Percentiles rank a stretch among this genome's conserved stretches.
phyloP scores from a whole-genome alignment of 192 early-diverging fungal genomes.

The Physocladia obscura region DNA sequence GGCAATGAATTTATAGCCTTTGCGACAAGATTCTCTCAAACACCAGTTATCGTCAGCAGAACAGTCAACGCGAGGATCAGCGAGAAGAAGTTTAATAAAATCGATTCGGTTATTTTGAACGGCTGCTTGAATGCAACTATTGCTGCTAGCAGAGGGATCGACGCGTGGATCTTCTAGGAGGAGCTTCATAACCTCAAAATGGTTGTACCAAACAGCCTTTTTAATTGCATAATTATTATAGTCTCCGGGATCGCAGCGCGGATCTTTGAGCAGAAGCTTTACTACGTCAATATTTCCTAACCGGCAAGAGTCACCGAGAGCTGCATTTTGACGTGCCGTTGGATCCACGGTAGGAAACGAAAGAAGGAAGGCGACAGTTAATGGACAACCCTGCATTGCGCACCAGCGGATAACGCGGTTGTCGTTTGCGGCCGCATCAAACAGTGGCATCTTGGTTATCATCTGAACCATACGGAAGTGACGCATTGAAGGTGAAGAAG shows the following conservation, averaged over 20 bases:
- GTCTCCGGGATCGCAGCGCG: neutral
- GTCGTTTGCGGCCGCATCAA: too few species aligned
- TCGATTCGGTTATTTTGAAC: neutral
- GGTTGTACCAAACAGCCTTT: neutral
- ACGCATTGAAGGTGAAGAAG: too few species aligned
- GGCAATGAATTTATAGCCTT: neutral
- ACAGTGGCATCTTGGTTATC: neutral
- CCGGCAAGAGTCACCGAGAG: neutral
- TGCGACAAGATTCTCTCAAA: neutral
- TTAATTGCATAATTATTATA: neutral
- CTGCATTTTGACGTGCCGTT: neutral
- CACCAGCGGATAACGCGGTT: neutral
- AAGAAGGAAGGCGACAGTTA: neutral
- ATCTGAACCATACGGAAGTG: too few species aligned
- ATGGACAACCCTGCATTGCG: neutral
- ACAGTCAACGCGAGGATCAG: neutral
- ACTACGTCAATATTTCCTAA: neutral
- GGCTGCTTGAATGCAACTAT: neutral
- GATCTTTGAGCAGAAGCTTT: neutral
- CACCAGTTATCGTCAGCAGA: neutral
- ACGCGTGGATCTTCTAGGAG: neutral
- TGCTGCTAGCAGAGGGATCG: neutral
- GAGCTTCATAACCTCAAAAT: neutral
- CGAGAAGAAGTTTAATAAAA: neutral
- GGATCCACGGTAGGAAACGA: neutral